Base-by-base conservation (phyloP, 148 eudicot species). In the Beta vulgaris region DNA sequence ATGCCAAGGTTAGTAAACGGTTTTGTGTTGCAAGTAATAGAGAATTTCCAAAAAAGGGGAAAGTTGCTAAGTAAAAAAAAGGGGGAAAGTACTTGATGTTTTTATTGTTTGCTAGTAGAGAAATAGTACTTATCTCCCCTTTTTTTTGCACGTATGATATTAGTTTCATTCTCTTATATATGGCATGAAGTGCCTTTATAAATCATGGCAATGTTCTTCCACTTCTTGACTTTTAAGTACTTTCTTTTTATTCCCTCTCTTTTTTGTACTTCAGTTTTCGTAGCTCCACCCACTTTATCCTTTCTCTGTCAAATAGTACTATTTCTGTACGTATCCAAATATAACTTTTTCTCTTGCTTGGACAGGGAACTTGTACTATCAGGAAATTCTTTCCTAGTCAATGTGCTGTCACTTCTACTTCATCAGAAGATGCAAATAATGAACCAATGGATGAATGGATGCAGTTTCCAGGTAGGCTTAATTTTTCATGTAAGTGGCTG, bases 351-450 rank as follows among this genome's bases (percentile, higher is more conserved):
- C 32, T 32, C 18, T 57, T 78, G 65, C 7, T 81, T 83, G 48
- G 63, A 53, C 82, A 93, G 98, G 98, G 96, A 70, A 91, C 92
- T 75, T 78, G 81, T 86, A 69, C 86, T 59, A 83, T 83, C 67
- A 80, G 63, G 78, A 83, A 83, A 70, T 83, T 80, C 73, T 83
- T 83, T 76, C 71, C 79, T 44, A 77, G 71, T 68, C 86, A 80
- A 63, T 12, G 35, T 57, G 64, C 63, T 43, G 78, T 37, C 35
- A 35, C 71, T 31, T n/a, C 76, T 35, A 23, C 62, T 43, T 72
- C 69, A 29, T 65, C 75, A 29, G 57, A 79, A 49, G 73, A 60
- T 19, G 51, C 40, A 40, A 31, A 7, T 54, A 71, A 80, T 64
- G 59, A 54, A 48, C 18, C 66, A 13, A 58, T 55, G 68, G 21